Conservation (phyloP, 2,329 filamentous ascomycete genomes). For the Macrophomina phaseolina region DNA sequence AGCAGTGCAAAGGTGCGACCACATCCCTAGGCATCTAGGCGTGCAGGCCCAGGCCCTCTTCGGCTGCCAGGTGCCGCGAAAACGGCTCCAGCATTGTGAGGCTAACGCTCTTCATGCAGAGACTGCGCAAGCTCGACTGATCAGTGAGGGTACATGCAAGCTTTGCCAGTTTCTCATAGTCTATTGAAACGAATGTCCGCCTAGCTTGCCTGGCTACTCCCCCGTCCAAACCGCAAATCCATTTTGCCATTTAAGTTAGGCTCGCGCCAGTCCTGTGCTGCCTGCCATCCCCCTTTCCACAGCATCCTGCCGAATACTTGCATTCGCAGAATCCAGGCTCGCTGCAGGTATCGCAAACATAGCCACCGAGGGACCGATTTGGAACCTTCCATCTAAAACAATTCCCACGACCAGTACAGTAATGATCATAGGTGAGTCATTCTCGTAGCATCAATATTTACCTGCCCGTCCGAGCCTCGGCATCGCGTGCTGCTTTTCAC, state of each 20-base stretch:
- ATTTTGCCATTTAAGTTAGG: conserved; percentile 19
- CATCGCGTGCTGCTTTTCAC: background rate
- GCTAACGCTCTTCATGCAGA: conserved; percentile 41
- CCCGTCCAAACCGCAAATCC: conserved; percentile 26
- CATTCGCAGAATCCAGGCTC: conserved; percentile 9
- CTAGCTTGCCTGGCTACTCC: conserved; percentile 39
- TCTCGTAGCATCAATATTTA: background rate
- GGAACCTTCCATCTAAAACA: conserved; percentile 19
- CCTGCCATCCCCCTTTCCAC: conserved; percentile 10
- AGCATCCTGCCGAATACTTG: conserved; percentile 6
- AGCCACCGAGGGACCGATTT: conserved; percentile 10
- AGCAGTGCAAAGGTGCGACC: conserved; percentile 24
- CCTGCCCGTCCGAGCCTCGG: background rate
- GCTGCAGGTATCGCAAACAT: conserved; percentile 6
- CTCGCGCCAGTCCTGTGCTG: conserved; percentile 12
- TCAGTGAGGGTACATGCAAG: conserved; percentile 34
- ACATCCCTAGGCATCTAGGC: conserved; percentile 22
- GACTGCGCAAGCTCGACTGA: conserved; percentile 35
- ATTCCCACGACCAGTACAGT: conserved; percentile 18
- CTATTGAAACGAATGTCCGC: conserved; percentile 35
- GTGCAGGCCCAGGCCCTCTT: conserved; percentile 14
- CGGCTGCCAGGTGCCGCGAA: conserved; percentile 28
- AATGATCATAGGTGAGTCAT: conserved; percentile 27
- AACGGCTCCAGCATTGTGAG: conserved; percentile 32
- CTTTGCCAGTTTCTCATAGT: conserved; percentile 40